phyloP scores from a whole-genome alignment of 345 rosid species.

The Cardamine resedifolia region DNA sequence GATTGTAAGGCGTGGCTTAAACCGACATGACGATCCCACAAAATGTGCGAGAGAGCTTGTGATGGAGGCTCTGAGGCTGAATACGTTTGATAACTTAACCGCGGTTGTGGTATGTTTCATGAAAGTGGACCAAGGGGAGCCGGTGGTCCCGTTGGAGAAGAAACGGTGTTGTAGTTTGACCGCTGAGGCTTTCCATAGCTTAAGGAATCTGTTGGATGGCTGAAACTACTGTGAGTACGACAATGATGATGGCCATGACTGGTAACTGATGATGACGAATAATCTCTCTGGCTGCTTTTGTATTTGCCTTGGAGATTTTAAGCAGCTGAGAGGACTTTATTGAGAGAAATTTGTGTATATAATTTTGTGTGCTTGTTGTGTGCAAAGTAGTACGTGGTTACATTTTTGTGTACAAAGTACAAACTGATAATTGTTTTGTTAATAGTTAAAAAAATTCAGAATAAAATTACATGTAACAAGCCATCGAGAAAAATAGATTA shows the following conservation, averaged over 20 bases:
- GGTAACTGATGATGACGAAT: constrained; percentile 13
- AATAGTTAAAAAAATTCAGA: not conserved
- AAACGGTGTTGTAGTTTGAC: constrained; percentile 66
- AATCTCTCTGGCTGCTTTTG: constrained; percentile 12
- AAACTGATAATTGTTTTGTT: not conserved
- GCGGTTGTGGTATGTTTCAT: constrained; percentile 72
- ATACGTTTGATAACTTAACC: constrained; percentile 75
- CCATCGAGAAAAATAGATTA: too few species aligned
- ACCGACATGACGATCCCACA: constrained; percentile 65
- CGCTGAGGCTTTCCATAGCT: constrained; percentile 64
- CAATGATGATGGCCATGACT: not conserved
- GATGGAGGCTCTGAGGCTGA: constrained; percentile 61
- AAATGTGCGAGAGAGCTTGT: constrained; percentile 78
- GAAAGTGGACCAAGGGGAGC: constrained; percentile 42
- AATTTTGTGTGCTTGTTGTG: not conserved
- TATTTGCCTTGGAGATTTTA: not conserved
- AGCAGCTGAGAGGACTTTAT: not conserved
- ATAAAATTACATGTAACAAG: not conserved
- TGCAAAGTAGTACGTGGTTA: not conserved
- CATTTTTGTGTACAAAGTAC: constrained; percentile 25
- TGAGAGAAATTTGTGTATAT: not conserved
- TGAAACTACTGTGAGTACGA: not conserved
- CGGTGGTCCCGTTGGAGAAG: constrained; percentile 33
- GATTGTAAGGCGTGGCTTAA: constrained; percentile 58
- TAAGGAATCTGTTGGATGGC: constrained; percentile 58